These are phyloP conservation scores for Sequoia sempervirens DNA, from an alignment of 75 land plant species.

Conservation along the genomic window DNA sequence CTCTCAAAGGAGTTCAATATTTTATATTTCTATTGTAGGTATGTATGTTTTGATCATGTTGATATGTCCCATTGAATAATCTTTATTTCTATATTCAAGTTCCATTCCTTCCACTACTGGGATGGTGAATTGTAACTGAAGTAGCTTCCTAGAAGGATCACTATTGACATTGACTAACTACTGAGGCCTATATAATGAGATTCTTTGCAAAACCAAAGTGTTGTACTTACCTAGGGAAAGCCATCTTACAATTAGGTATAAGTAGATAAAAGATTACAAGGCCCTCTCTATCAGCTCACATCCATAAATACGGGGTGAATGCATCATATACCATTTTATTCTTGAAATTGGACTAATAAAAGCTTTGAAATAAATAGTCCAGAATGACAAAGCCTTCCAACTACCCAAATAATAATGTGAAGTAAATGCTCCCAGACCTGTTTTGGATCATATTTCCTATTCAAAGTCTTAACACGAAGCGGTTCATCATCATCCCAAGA, in stretches of 20 bases:
- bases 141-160: neutral
- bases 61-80: neutral
- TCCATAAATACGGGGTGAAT: neutral
- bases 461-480: constrained; percentile 53
- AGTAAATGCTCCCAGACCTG: constrained; percentile 37
- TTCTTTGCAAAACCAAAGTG: neutral
- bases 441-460: constrained; percentile 57
- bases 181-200: neutral
- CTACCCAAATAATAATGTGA: neutral
- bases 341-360: neutral
- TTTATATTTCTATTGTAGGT: neutral
- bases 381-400: neutral
- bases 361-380: constrained; percentile 3
- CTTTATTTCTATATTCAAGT: neutral
- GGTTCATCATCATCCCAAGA: constrained; percentile 93
- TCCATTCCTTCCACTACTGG: neutral
- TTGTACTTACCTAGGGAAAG: neutral
- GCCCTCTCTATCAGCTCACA: neutral
- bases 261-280: neutral
- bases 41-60: neutral
- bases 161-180: neutral
- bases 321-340: neutral
- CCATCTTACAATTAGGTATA: neutral
- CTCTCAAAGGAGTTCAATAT: neutral
- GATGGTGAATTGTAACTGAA: neutral